A percentile compares a stretch with the other conserved stretches of the same genome.
Conservation (phyloP, 352 stramenopile genomes). For the Pythium aquatile region DNA sequence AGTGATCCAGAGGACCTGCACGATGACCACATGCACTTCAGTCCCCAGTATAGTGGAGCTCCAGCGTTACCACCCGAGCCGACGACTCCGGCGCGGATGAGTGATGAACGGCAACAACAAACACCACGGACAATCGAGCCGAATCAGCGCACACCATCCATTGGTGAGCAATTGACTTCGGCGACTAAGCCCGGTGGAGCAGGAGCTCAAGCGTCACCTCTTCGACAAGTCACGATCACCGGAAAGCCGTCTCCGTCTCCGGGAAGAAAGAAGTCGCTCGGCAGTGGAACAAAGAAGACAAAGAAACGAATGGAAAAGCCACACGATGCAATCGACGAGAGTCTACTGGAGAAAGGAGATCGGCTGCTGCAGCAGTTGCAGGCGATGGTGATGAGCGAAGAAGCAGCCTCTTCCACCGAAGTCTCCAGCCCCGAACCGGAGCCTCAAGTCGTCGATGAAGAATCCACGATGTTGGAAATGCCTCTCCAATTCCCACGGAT, state of each 20-base stretch:
- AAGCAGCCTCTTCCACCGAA: conserved; percentile 18
- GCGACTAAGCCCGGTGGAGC: neutral
- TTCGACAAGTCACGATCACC: conserved; percentile 23
- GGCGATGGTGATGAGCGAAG: conserved; percentile 31
- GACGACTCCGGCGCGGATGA: conserved; percentile 7
- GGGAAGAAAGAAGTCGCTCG: conserved; percentile 7
- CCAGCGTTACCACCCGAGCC: conserved; percentile 1
- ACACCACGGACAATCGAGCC: neutral
- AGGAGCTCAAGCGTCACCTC: conserved; percentile 7
- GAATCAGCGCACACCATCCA: neutral
- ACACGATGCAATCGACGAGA: conserved; percentile 21
- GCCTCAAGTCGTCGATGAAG: conserved; percentile 7
- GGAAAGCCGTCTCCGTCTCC: conserved; percentile 23
- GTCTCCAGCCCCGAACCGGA: conserved; percentile 30
- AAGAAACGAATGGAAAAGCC: conserved; percentile 16
- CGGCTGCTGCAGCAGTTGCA: conserved; percentile 34
- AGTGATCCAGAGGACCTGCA: conserved; percentile 28
- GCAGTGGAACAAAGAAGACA: conserved; percentile 14
- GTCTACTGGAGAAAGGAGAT: conserved; percentile 34
- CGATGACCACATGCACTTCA: conserved; percentile 51
- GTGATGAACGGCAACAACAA: neutral
- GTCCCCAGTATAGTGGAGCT: conserved; percentile 41
- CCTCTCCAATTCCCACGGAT: conserved; percentile 28
- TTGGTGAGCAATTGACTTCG: neutral
- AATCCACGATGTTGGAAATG: conserved; percentile 12